These are phyloP conservation scores for Trebouxiophyceae sp. DNA, from an alignment of 163 green algal genomes.

Conservation along the genomic window DNA sequence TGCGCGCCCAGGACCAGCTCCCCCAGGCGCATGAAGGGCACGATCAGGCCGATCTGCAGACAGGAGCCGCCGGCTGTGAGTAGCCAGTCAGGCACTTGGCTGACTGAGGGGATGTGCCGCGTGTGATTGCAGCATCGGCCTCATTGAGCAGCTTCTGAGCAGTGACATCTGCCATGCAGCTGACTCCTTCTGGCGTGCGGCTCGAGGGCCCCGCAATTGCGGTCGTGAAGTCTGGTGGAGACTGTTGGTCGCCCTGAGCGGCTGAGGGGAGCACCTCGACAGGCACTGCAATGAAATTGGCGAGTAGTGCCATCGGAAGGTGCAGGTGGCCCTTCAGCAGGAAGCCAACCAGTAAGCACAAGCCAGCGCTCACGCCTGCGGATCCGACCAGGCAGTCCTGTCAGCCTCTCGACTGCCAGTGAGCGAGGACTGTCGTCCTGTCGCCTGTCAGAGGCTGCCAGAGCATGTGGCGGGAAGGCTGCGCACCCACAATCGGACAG, in stretches of 20 bases:
- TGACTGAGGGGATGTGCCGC: background rate
- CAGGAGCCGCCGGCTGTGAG: background rate
- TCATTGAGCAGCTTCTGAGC: background rate
- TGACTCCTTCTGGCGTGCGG: background rate
- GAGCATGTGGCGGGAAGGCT: background rate
- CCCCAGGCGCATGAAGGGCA: background rate
- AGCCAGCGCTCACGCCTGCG: background rate
- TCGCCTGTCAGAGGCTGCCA: background rate
- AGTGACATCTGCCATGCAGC: background rate
- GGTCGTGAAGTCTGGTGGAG: background rate
- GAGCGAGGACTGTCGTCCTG: too few relatives aligned
- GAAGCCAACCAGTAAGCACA: background rate
- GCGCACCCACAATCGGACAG: background rate
- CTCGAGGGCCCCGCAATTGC: background rate
- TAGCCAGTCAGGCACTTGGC: background rate
- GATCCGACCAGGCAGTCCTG: background rate
- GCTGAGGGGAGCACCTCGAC: background rate
- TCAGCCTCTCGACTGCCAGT: background rate
- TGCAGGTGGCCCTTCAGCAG: background rate
- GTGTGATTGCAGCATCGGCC: background rate
- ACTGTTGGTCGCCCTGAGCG: too few relatives aligned
- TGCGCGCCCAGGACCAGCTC: background rate
- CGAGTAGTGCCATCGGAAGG: background rate
- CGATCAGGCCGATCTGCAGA: background rate
- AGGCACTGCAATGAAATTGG: background rate